Percentiles rank a stretch among this genome's conserved stretches.
phyloP scores from a whole-genome alignment of 805 yeast genomes.

The Kazachstania africana region DNA sequence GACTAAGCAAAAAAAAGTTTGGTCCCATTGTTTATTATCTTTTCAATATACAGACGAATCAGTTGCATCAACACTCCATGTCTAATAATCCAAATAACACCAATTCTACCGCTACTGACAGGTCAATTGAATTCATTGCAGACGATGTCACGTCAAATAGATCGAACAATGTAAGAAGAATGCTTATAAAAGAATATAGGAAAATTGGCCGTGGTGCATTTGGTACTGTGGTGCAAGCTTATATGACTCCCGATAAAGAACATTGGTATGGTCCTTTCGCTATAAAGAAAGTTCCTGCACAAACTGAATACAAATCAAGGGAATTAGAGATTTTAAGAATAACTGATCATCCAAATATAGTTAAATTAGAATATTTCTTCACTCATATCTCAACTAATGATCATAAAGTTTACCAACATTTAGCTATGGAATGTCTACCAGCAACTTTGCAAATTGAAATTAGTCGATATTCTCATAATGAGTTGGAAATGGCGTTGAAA shows the following conservation, averaged over 20 bases:
- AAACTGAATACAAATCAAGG: conserved; percentile 74
- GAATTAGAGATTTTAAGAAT: conserved; percentile 67
- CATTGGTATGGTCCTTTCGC: conserved; percentile 74
- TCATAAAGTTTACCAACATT: conserved; percentile 59
- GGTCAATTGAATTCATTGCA: conserved; percentile 41
- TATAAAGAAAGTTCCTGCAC: conserved; percentile 76
- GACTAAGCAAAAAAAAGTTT: no score
- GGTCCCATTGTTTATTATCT: no score
- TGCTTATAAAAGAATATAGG: conserved; percentile 61
- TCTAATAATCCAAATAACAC: no score
- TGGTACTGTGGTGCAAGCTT: conserved; percentile 75
- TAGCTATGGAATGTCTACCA: conserved; percentile 84
- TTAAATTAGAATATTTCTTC: conserved; percentile 55
- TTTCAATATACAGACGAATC: no score
- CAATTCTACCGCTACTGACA: no score
- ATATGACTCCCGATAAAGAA: conserved; percentile 31
- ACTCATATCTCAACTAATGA: conserved; percentile 55
- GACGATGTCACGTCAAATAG: conserved; percentile 53
- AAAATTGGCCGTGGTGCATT: conserved; percentile 81
- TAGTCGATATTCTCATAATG: conserved; percentile 50
- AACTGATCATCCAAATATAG: conserved; percentile 73
- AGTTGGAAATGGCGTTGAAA: conserved; percentile 52
- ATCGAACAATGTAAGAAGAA: conserved; percentile 40
- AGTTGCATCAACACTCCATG: no score
- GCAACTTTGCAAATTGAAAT: conserved; percentile 68